These are phyloP conservation scores for Boletellus ananiceps DNA, from an alignment of 768 basidiomycete genomes.

Conservation along the genomic window DNA sequence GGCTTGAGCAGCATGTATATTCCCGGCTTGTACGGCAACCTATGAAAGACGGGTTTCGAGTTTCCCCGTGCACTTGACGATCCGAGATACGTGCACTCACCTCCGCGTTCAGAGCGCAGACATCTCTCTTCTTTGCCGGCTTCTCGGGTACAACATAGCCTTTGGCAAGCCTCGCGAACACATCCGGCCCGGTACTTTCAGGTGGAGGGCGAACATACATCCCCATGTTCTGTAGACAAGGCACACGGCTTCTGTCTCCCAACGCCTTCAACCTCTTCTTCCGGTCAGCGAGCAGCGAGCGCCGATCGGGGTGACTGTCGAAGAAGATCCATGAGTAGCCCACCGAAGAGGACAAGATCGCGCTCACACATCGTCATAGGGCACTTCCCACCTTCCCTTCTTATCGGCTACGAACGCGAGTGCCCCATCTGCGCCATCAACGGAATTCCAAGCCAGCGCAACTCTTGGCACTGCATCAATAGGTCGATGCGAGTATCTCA, in stretches of 20 bases:
- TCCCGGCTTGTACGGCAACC: conserved; percentile 58
- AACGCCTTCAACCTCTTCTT: conserved; percentile 48
- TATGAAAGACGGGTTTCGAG: conserved; percentile 18
- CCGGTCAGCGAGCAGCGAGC: conserved; percentile 21
- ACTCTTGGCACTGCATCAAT: conserved; percentile 63
- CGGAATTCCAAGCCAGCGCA: conserved; percentile 58
- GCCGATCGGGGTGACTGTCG: conserved; percentile 35
- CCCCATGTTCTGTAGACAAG: conserved; percentile 55
- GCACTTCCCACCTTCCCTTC: conserved; percentile 54
- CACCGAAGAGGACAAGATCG: not conserved
- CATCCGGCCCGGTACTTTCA: conserved; percentile 29
- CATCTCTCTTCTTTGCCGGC: conserved; percentile 35
- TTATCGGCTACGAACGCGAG: conserved; percentile 63
- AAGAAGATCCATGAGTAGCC: not conserved
- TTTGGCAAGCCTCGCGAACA: conserved; percentile 58
- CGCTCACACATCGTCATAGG: conserved; percentile 76
- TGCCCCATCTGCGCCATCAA: conserved; percentile 40
- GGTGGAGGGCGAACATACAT: conserved; percentile 33
- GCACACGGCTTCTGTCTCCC: conserved; percentile 51
- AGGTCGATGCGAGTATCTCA: conserved; percentile 59
- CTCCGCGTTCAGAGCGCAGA: conserved; percentile 62
- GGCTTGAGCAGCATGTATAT: conserved; percentile 52
- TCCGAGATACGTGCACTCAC: conserved; percentile 22
- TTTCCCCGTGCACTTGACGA: not conserved
- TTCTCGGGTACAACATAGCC: conserved; percentile 46